phyloP scores from a whole-genome alignment of 257 asterid species.

The Agastache rugosa region DNA sequence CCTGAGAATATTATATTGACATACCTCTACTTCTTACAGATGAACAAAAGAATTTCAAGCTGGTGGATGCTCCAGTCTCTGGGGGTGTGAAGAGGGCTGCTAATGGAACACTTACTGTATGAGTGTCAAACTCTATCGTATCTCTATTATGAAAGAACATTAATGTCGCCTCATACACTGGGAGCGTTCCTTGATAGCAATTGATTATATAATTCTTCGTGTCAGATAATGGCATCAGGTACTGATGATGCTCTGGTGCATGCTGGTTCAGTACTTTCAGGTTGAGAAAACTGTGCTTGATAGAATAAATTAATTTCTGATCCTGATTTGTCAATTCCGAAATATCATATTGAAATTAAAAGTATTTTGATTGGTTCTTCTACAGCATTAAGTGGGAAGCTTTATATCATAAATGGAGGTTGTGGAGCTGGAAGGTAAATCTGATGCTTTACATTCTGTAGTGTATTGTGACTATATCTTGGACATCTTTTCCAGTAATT shows the following conservation, averaged over 20 bases:
- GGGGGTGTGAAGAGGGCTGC: slow-evolving; percentile 98
- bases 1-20: slow-evolving; percentile 28
- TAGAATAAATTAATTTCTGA: slow-evolving; percentile 23
- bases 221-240: slow-evolving; percentile 97
- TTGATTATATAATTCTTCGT: slow-evolving; percentile 36
- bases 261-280: slow-evolving; percentile 88
- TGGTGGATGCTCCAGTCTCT: slow-evolving; percentile 99
- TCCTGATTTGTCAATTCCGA: slow-evolving; percentile 22
- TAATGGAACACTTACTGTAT: slow-evolving; percentile 90
- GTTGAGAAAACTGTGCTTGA: slow-evolving; percentile 44
- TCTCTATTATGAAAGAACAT: slow-evolving; percentile 16
- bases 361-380: slow-evolving; percentile 38
- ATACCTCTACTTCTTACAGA: slow-evolving; percentile 47
- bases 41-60: slow-evolving; percentile 76
- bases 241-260: slow-evolving; percentile 87
- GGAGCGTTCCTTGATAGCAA: slow-evolving; percentile 33
- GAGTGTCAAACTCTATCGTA: slow-evolving; percentile 36
- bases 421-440: slow-evolving; percentile 97
- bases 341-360: slow-evolving; percentile 29
- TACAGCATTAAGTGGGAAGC: slow-evolving; percentile 94
- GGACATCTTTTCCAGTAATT: not conserved
- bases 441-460: slow-evolving; percentile 25
- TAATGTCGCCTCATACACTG: slow-evolving; percentile 9
- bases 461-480: not conserved
- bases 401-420: slow-evolving; percentile 88